phyloP scores from a whole-genome alignment of 352 stramenopile genomes.

The Aphanomyces euteiches region DNA sequence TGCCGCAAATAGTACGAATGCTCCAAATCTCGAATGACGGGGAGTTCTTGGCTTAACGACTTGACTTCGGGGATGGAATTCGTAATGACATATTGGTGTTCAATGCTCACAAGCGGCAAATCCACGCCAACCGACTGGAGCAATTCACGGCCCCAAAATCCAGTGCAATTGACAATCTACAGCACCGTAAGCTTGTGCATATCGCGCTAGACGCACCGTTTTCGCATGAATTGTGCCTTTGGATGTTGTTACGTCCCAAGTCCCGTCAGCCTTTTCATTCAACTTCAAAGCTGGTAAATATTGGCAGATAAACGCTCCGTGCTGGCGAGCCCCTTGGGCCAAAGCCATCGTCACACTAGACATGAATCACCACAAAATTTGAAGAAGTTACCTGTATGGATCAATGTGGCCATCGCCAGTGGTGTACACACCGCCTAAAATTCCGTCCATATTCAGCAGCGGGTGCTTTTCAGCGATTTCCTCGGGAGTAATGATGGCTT shows the following conservation, averaged over 20 bases:
- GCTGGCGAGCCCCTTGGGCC: slow-evolving; percentile 37
- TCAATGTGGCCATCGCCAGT: slow-evolving; percentile 41
- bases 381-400: slow-evolving; percentile 27
- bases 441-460: slow-evolving; percentile 40
- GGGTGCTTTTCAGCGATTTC: slow-evolving; percentile 46
- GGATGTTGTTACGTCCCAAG: slow-evolving; percentile 21
- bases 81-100: slow-evolving; percentile 72
- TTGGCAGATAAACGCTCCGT: slow-evolving; percentile 45
- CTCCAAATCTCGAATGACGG: slow-evolving; percentile 56
- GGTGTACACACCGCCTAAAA: slow-evolving; percentile 58
- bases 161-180: slow-evolving; percentile 56
- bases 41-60: slow-evolving; percentile 39
- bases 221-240: slow-evolving; percentile 29
- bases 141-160: slow-evolving; percentile 65
- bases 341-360: slow-evolving; percentile 49
- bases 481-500: slow-evolving; percentile 35
- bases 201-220: slow-evolving; percentile 15
- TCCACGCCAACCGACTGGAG: slow-evolving; percentile 37
- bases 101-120: slow-evolving; percentile 49
- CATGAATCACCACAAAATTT: not conserved
- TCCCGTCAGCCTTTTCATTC: slow-evolving; percentile 13
- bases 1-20: slow-evolving; percentile 59
- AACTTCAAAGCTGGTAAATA: slow-evolving; percentile 25
- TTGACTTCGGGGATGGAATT: slow-evolving; percentile 53
- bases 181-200: slow-evolving; percentile 15